phyloP scores from a whole-genome alignment of 2,329 filamentous ascomycete genomes.

The Pseudocercospora musae region DNA sequence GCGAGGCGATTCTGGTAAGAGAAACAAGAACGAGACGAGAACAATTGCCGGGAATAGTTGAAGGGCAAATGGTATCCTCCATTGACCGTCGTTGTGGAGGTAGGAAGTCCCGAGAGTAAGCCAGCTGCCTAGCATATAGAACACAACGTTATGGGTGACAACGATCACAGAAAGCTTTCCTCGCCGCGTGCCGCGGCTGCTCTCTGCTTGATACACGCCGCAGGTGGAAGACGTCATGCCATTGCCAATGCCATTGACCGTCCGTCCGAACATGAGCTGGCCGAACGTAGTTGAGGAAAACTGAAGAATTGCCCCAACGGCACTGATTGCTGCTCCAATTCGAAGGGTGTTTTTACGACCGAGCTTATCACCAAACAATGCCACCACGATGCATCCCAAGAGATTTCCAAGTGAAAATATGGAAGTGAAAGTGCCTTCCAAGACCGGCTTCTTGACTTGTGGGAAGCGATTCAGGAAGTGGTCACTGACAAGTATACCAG shows the following conservation, averaged over 20 bases:
- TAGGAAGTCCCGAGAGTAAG: constrained; percentile 45
- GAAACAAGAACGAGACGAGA: constrained; percentile 30
- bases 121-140: constrained; percentile 46
- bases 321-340: constrained; percentile 37
- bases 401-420: constrained; percentile 15
- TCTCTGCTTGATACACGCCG: constrained; percentile 45
- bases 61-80: constrained; percentile 41
- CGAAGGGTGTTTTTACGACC: constrained; percentile 46
- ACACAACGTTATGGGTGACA: constrained; percentile 42
- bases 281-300: constrained; percentile 41
- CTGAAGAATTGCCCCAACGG: constrained; percentile 44
- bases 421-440: constrained; percentile 14
- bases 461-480: constrained; percentile 10
- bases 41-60: constrained; percentile 30
- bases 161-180: constrained; percentile 32
- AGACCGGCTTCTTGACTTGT: constrained; percentile 7
- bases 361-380: constrained; percentile 42
- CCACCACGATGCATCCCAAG: constrained; percentile 9
- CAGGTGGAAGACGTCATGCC: constrained; percentile 43
- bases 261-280: constrained; percentile 45
- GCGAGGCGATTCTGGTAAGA: constrained; percentile 37
- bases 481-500: constrained; percentile 11
- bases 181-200: constrained; percentile 34
- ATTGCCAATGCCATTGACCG: constrained; percentile 43
- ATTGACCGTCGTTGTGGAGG: constrained; percentile 36